phyloP scores from a whole-genome alignment of 75 land plant species.

The Azolla pinnata region DNA sequence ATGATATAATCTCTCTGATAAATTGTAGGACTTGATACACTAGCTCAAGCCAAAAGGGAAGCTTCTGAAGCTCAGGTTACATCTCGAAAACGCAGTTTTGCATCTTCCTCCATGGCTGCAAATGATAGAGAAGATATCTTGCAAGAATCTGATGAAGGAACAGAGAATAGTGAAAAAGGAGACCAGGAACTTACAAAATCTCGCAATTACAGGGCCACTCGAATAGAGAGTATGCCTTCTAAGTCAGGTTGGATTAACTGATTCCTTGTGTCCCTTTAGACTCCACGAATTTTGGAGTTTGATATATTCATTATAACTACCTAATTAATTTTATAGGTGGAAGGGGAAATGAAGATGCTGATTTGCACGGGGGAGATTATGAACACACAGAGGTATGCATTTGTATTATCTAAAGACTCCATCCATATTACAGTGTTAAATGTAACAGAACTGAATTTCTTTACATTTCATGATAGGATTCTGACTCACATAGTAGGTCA shows the following conservation, averaged over 20 bases:
- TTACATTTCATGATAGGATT: neutral
- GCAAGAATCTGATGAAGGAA: constrained; percentile 1
- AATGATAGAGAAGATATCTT: neutral
- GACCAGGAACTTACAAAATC: neutral
- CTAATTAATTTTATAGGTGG: neutral
- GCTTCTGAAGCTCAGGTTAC: too few relatives aligned
- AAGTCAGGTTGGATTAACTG: neutral
- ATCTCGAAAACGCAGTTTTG: too few relatives aligned
- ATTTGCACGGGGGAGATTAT: neutral
- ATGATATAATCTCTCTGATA: too few relatives aligned
- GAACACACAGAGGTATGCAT: neutral
- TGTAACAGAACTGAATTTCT: neutral
- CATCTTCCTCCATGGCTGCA: neutral
- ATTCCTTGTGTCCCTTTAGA: neutral
- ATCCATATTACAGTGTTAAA: neutral
- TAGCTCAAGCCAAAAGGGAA: too few relatives aligned
- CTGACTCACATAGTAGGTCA: neutral
- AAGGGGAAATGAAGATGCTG: neutral
- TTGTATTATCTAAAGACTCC: neutral
- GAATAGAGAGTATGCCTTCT: neutral
- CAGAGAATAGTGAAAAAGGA: neutral
- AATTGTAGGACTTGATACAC: too few relatives aligned
- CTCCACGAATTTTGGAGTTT: neutral
- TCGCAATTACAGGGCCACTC: neutral
- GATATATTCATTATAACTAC: neutral